Evolutionary conservation across 805 yeast genomes (phyloP), one percentile per base, ranked within the genome.

Genomic region (Lipomyces japonicus): DNA sequence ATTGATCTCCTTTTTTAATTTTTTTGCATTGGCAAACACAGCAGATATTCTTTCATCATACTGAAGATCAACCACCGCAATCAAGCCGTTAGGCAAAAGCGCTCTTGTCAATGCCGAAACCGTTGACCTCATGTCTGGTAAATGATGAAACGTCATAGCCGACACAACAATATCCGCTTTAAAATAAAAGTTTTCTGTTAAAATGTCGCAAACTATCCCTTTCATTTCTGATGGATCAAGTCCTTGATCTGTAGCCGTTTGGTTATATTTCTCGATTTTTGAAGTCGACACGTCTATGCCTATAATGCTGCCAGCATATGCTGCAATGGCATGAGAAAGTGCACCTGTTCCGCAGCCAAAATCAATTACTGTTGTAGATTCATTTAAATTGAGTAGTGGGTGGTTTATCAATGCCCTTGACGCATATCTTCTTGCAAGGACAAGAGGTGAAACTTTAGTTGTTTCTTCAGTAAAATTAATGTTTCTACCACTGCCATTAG

Each of bases 261-360:
- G 14, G 28, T 53, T 53, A 37, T 21, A 53, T 25, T 24, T 19
- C 9, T 44, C 32, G 16, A 53, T 47, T 7, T 40, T 42, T 2
- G 34, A 16, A 18, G 38, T 23, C 5, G 51, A 41, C 26, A 44
- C 16, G 23, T 53, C 58, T 9, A 53, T 39, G 2, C 58, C 58
- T 3, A 51, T 16, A 14, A 53, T 19, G 12, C 21, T 35, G n/a
- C 43, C 47, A 18, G 26, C 36, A 18, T 42, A 22, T 16, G 42
- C 35, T 14, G 53, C 55, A 9, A 53, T 35, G 10, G 14, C 32
- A n/a, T 44, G 56, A n/a, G 56, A 42, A 4, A 53, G 19, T n/a
- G 50, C 45, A 22, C 58, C 58, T 4, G 53, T n/a, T 16, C 56
- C 55, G 28, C 58, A 53, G 5, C 53, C 56, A 24, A 53, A 53